These are phyloP conservation scores for Exutisphaerella laricina DNA, from an alignment of 2,329 filamentous ascomycete species.

Conservation along the genomic window DNA sequence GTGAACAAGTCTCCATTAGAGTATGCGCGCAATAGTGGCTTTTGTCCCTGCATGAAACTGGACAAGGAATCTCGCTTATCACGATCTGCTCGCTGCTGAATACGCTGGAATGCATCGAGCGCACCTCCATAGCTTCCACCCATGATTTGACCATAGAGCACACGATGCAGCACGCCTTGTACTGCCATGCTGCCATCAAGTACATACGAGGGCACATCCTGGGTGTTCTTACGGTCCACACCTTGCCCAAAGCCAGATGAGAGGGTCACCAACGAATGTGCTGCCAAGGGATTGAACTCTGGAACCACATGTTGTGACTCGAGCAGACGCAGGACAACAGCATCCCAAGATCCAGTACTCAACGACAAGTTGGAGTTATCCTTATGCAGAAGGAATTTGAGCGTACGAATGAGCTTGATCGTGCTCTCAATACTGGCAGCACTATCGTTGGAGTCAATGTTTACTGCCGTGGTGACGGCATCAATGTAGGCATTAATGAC, in stretches of 20 bases:
- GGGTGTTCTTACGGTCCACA: constrained; percentile 34
- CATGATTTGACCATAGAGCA: constrained; percentile 37
- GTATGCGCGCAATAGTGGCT: constrained; percentile 19
- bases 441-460: constrained; percentile 39
- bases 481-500: constrained; percentile 53
- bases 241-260: constrained; percentile 40
- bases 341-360: constrained; percentile 41
- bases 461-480: constrained; percentile 44
- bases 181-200: constrained; percentile 41
- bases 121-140: constrained; percentile 37
- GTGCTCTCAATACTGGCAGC: constrained; percentile 35
- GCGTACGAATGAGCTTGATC: constrained; percentile 31
- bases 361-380: constrained; percentile 35
- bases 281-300: constrained; percentile 40
- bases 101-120: constrained; percentile 33
- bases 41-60: constrained; percentile 36
- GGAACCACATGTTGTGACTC: constrained; percentile 46
- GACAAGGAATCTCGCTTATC: constrained; percentile 41
- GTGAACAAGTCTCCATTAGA: constrained; percentile 25
- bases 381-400: constrained; percentile 16
- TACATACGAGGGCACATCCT: constrained; percentile 36
- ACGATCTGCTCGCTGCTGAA: constrained; percentile 39
- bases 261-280: constrained; percentile 36
- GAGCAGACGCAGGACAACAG: constrained; percentile 46
- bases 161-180: constrained; percentile 40